phyloP scores from a whole-genome alignment of 2,329 filamentous ascomycete species.

The Pyrenochaeta sp. region DNA sequence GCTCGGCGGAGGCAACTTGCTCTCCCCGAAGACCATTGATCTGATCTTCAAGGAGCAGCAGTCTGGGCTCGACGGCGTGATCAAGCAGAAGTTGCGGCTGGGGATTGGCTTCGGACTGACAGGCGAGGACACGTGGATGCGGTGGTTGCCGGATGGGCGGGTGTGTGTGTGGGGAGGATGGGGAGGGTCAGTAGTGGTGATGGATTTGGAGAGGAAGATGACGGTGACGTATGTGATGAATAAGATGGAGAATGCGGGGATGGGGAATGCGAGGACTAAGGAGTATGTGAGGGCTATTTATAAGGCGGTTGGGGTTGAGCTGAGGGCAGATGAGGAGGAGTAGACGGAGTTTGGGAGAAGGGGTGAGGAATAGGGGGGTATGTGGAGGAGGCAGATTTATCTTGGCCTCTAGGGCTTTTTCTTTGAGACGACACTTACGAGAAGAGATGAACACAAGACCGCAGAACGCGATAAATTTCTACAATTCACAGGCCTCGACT shows the following conservation, averaged over 20 bases:
- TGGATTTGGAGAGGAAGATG: slow-evolving; percentile 20
- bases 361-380: too few relatives aligned
- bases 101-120: slow-evolving; percentile 20
- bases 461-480: not conserved
- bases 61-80: slow-evolving; percentile 11
- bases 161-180: slow-evolving; percentile 26
- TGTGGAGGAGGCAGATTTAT: too few relatives aligned
- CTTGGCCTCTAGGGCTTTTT: too few relatives aligned
- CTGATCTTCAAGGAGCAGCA: slow-evolving; percentile 20
- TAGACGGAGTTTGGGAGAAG: too few relatives aligned
- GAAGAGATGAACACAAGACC: too few relatives aligned
- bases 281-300: slow-evolving; percentile 18
- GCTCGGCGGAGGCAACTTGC: slow-evolving; percentile 6
- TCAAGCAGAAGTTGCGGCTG: slow-evolving; percentile 1
- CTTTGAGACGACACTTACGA: too few relatives aligned
- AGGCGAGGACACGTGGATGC: not conserved
- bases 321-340: too few relatives aligned
- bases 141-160: slow-evolving; percentile 18
- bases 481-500: too few relatives aligned
- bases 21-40: slow-evolving; percentile 17
- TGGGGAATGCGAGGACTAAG: slow-evolving; percentile 13
- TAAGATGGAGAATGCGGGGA: slow-evolving; percentile 16
- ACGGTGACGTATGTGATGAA: slow-evolving; percentile 30
- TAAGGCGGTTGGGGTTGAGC: slow-evolving; percentile 12
- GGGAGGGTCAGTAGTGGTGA: slow-evolving; percentile 21